These are phyloP conservation scores for Hirschioporus abietinus DNA, from an alignment of 768 basidiomycete genomes.

Conservation along the genomic window DNA sequence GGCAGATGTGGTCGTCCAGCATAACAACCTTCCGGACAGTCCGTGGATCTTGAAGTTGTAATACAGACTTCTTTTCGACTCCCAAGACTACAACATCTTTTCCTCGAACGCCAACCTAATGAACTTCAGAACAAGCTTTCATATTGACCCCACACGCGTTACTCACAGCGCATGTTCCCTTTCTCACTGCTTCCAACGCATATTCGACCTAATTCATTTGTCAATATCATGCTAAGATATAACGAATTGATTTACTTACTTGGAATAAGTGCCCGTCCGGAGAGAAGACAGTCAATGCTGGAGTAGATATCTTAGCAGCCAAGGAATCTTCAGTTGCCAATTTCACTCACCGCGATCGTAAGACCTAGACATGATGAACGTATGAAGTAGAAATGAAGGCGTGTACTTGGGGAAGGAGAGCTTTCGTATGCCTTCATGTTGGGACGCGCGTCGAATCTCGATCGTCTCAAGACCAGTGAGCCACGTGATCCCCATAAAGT, in stretches of 20 bases:
- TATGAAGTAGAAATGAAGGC: constrained; percentile 6
- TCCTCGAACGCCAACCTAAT: constrained; percentile 91
- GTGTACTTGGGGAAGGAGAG: constrained; percentile 5
- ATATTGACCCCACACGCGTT: not conserved
- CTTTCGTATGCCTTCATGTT: not conserved
- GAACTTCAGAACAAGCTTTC: constrained; percentile 10
- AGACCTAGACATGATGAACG: constrained; percentile 74
- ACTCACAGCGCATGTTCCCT: constrained; percentile 93
- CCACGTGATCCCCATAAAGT: not conserved
- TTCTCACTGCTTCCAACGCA: constrained; percentile 93
- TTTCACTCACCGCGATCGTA: constrained; percentile 83
- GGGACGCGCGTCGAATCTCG: constrained; percentile 27
- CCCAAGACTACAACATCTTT: constrained; percentile 93
- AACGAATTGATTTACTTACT: constrained; percentile 37
- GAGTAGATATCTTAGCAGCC: not conserved
- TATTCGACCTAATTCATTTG: constrained; percentile 81
- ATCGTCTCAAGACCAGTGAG: constrained; percentile 12
- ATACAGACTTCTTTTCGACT: constrained; percentile 97
- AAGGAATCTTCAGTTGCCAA: not conserved
- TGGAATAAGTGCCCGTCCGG: constrained; percentile 99
- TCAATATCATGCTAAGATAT: constrained; percentile 12
- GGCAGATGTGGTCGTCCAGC: constrained; percentile 95
- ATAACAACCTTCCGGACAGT: constrained; percentile 98
- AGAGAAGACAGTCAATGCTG: constrained; percentile 96
- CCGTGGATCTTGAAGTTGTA: constrained; percentile 96